phyloP scores from a whole-genome alignment of 768 basidiomycete species.

The Naematelia encephala region DNA sequence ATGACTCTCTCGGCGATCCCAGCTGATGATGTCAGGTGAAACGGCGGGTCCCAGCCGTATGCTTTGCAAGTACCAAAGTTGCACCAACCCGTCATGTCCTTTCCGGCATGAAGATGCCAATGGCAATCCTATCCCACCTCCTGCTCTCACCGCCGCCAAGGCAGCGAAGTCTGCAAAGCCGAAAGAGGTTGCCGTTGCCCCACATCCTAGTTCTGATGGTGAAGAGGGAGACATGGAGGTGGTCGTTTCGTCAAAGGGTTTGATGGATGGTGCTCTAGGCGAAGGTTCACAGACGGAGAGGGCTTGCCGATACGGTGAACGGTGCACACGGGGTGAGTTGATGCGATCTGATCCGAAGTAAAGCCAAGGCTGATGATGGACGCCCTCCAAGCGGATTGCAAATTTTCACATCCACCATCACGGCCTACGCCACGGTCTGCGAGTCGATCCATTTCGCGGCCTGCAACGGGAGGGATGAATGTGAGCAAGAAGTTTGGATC shows the following conservation, averaged over 20 bases:
- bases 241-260: constrained; percentile 35
- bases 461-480: constrained; percentile 28
- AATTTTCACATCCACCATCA: constrained; percentile 81
- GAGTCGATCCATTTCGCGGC: neutral
- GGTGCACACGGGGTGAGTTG: constrained; percentile 65
- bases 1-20: constrained; percentile 26
- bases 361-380: constrained; percentile 3
- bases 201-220: constrained; percentile 27
- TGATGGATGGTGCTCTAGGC: constrained; percentile 44
- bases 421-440: constrained; percentile 23
- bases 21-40: constrained; percentile 23
- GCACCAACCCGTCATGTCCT: constrained; percentile 50
- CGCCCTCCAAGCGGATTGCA: constrained; percentile 60
- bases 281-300: constrained; percentile 22
- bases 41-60: constrained; percentile 40
- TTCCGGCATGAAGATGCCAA: constrained; percentile 50
- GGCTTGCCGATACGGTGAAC: constrained; percentile 77
- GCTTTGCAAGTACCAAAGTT: constrained; percentile 51
- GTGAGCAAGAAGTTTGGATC: constrained; percentile 41
- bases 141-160: constrained; percentile 42
- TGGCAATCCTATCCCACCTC: constrained; percentile 48
- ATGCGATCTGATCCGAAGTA: neutral
- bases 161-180: constrained; percentile 12
- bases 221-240: constrained; percentile 44
- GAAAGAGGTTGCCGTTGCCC: neutral